Evolutionary conservation across 306 rosid genomes (phyloP).

Genomic region (Macrotyloma uniflorum): DNA sequence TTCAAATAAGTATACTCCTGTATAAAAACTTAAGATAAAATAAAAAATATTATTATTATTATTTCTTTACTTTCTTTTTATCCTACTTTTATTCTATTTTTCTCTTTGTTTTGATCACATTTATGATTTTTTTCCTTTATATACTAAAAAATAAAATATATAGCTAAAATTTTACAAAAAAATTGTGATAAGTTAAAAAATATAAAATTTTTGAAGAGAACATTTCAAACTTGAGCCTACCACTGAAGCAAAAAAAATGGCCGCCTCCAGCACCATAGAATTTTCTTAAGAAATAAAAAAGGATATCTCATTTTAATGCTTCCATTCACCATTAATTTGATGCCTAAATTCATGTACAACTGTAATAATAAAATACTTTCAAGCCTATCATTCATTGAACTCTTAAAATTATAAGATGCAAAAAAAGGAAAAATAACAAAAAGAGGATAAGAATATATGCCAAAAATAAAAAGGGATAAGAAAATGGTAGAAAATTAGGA

Average conservation of each 20-base stretch:
- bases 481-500: slow-evolving; percentile 7
- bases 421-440: neutral
- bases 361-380: neutral
- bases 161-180: neutral
- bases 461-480: neutral
- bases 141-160: neutral
- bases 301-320: neutral
- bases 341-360: neutral
- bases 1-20: neutral
- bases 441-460: neutral
- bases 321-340: neutral
- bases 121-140: neutral
- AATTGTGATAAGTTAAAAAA: neutral
- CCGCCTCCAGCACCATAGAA: no score
- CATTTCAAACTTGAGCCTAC: neutral
- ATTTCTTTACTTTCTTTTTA: neutral
- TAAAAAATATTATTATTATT: neutral
- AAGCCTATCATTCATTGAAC: neutral
- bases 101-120: neutral
- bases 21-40: neutral
- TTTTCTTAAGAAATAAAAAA: neutral
- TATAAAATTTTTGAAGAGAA: neutral
- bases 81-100: neutral
- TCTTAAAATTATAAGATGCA: neutral
- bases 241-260: neutral